These are phyloP conservation scores for Vitis amurensis DNA, from an alignment of 164 flowering plant genomes.

Conservation along the genomic window DNA sequence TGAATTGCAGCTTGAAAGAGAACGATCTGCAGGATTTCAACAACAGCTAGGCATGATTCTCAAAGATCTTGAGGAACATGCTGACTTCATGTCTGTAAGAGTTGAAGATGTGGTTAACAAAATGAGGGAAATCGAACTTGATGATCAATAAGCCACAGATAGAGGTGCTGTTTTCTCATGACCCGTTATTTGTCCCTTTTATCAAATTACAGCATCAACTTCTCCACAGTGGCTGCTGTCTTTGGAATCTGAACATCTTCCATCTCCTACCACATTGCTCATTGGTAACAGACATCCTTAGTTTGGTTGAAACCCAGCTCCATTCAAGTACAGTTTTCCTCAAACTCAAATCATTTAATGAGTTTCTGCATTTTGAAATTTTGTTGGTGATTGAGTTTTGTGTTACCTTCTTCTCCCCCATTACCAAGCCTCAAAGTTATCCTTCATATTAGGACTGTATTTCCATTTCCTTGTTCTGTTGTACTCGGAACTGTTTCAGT, in stretches of 20 bases:
- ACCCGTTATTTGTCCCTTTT: neutral
- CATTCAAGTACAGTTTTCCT: too few species aligned
- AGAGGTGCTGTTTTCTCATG: neutral
- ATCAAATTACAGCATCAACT: neutral
- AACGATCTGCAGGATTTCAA: constrained; percentile 16
- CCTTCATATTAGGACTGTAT: too few species aligned
- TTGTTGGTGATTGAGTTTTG: too few species aligned
- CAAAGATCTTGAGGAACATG: constrained; percentile 23
- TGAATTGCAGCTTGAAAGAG: constrained; percentile 19
- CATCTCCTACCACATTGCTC: neutral
- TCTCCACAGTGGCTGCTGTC: neutral
- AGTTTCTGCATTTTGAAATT: too few species aligned
- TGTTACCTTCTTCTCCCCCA: too few species aligned
- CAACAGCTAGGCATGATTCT: constrained; percentile 17
- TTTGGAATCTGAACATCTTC: neutral
- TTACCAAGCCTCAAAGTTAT: too few species aligned
- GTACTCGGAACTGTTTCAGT: too few species aligned
- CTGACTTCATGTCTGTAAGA: constrained; percentile 20
- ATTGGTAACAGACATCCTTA: too few species aligned
- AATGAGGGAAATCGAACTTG: constrained; percentile 19
- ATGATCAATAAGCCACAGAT: neutral
- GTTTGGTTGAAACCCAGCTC: too few species aligned
- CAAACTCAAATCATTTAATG: too few species aligned
- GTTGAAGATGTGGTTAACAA: constrained; percentile 24
- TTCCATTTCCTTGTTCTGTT: too few species aligned